phyloP scores from a whole-genome alignment of 192 early-diverging fungal genomes.

The Coemansia sp. region DNA sequence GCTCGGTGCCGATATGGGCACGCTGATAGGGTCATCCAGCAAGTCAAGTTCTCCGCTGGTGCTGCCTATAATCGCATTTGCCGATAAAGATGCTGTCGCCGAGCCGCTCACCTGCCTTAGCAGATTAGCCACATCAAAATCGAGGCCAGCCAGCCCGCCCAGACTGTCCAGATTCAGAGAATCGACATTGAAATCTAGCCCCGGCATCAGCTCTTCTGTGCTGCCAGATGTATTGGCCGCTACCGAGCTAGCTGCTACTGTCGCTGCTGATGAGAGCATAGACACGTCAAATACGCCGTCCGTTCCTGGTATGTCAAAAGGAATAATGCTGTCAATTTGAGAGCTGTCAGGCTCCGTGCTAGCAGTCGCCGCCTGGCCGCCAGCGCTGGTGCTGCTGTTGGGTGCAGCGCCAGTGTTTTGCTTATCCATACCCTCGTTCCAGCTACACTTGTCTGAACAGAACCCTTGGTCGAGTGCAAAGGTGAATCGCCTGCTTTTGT shows the following conservation, averaged over 20 bases:
- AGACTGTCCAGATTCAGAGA: constrained; percentile 43
- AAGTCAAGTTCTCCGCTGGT: background rate
- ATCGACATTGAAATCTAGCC: constrained; percentile 46
- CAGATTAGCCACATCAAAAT: constrained; percentile 47
- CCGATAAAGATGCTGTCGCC: background rate
- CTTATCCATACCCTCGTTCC: constrained; percentile 3
- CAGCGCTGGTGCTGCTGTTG: background rate
- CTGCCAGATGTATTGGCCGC: background rate
- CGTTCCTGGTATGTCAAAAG: background rate
- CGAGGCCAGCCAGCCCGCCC: constrained; percentile 24
- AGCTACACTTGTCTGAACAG: background rate
- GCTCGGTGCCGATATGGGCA: constrained; percentile 3
- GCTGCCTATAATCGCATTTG: background rate
- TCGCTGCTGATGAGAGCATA: background rate
- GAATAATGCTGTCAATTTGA: background rate
- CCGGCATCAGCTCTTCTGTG: background rate
- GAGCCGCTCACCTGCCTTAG: constrained; percentile 38
- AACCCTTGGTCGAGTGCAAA: background rate
- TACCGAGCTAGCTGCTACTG: background rate
- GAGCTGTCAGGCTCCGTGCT: background rate
- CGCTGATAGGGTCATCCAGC: background rate
- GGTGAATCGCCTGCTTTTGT: background rate
- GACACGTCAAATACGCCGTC: constrained; percentile 1
- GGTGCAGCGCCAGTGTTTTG: background rate
- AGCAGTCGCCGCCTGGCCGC: background rate